A percentile compares a stretch with the other conserved stretches of the same genome.
Conservation (phyloP, 2,329 filamentous ascomycete genomes). For the Alternaria panax region DNA sequence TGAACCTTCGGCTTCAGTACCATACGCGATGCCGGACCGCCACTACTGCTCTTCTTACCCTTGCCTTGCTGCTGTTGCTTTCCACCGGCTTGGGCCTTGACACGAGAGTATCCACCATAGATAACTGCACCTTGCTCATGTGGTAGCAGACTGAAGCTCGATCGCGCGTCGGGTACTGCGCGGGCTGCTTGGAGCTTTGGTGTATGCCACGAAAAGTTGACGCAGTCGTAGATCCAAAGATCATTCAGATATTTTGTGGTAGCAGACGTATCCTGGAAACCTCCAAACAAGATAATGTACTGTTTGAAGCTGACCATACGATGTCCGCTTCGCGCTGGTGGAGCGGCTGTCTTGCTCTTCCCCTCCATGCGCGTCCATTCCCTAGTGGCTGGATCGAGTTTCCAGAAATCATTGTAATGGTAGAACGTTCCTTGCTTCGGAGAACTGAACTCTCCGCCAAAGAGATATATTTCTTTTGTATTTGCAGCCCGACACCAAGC, state of each 20-base stretch:
- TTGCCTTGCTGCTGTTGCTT: conserved; percentile 65
- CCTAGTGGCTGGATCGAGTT: conserved; percentile 79
- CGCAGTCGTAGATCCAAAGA: conserved; percentile 93
- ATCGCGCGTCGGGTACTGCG: conserved; percentile 87
- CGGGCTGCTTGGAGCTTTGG: conserved; percentile 78
- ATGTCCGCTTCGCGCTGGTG: conserved; percentile 87
- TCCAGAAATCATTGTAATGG: conserved; percentile 99
- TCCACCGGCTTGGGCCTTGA: conserved; percentile 69
- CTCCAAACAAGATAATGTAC: conserved; percentile 93
- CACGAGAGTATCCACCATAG: conserved; percentile 91
- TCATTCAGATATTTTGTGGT: conserved; percentile 94
- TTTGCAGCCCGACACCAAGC: conserved; percentile 93
- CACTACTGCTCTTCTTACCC: conserved; percentile 57
- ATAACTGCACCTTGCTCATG: conserved; percentile 89
- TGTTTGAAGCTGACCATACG: conserved; percentile 98
- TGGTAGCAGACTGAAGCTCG: conserved; percentile 89
- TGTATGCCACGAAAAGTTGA: conserved; percentile 83
- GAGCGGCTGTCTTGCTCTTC: conserved; percentile 78
- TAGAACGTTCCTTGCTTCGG: conserved; percentile 99
- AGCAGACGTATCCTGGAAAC: conserved; percentile 96
- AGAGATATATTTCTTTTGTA: conserved; percentile 84
- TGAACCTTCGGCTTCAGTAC: conserved; percentile 87
- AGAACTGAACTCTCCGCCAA: conserved; percentile 94
- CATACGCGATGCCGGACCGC: conserved; percentile 69
- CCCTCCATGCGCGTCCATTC: conserved; percentile 92